phyloP scores from a whole-genome alignment of 495 filamentous ascomycete genomes.

The Mycothermus thermophilus region DNA sequence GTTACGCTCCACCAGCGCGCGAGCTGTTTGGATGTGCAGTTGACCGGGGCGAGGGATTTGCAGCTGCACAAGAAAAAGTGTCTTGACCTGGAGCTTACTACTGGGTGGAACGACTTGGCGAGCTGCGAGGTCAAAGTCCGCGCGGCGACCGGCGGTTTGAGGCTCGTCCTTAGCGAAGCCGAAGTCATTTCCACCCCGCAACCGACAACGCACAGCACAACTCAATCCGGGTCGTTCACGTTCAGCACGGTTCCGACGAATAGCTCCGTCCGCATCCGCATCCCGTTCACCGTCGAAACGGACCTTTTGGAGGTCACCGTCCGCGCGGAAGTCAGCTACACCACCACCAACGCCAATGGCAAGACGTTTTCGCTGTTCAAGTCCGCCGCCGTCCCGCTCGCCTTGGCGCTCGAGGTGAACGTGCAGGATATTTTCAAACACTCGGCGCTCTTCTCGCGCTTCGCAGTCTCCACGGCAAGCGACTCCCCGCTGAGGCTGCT shows the following conservation, averaged over 20 bases:
- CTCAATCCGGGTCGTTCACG: conserved; percentile 52
- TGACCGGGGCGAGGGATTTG: conserved; percentile 40
- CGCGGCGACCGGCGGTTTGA: conserved; percentile 74
- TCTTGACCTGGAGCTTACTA: conserved; percentile 57
- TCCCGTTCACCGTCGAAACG: conserved; percentile 81
- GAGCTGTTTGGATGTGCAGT: conserved; percentile 32
- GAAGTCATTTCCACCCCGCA: conserved; percentile 43
- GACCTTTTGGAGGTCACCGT: conserved; percentile 57
- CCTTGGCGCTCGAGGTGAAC: conserved; percentile 79
- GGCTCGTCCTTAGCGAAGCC: conserved; percentile 63
- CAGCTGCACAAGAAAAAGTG: conserved; percentile 64
- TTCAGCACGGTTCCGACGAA: conserved; percentile 41
- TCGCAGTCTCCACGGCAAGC: conserved; percentile 70
- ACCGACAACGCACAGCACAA: conserved; percentile 41
- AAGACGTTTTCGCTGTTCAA: conserved; percentile 53
- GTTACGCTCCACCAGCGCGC: conserved; percentile 35
- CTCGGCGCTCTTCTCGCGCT: conserved; percentile 66
- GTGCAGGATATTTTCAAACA: conserved; percentile 94
- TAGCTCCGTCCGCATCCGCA: conserved; percentile 40
- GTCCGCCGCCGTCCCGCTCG: conserved; percentile 48
- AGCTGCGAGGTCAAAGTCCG: conserved; percentile 57
- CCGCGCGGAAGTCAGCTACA: conserved; percentile 63
- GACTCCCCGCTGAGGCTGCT: conserved; percentile 60
- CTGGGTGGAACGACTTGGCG: conserved; percentile 64
- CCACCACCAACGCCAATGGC: conserved; percentile 53